Evolutionary conservation across 2,329 filamentous ascomycete species (phyloP).

Genomic region (Talaromyces sp.): DNA sequence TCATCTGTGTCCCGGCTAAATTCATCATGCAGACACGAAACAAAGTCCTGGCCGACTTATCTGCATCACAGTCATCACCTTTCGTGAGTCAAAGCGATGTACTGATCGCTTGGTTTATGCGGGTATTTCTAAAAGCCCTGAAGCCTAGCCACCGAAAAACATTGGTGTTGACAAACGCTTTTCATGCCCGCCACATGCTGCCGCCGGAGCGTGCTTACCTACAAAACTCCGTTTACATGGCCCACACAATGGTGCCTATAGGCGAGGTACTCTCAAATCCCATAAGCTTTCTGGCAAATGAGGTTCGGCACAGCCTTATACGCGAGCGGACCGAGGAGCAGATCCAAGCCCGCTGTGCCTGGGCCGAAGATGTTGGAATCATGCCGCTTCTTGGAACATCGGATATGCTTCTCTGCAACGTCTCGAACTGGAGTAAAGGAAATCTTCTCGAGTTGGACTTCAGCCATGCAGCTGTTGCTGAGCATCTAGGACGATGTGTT

Average conservation of each 20-base stretch:
- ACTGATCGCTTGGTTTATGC: background rate
- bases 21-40: background rate
- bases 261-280: background rate
- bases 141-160: background rate
- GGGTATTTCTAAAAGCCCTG: background rate
- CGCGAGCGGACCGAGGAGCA: background rate
- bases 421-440: background rate
- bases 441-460: background rate
- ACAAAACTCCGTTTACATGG: background rate
- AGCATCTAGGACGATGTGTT: background rate
- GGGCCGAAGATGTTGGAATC: background rate
- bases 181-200: background rate
- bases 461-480: background rate
- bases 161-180: background rate
- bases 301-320: background rate
- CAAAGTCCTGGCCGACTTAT: background rate
- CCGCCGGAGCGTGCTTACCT: background rate
- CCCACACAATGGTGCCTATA: background rate
- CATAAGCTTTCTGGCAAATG: background rate
- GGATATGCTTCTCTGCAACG: background rate
- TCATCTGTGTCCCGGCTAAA: background rate
- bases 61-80: background rate
- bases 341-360: background rate
- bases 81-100: background rate
- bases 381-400: background rate